Evolutionary conservation across 2,329 filamentous ascomycete genomes (phyloP), one percentile per base, ranked within the genome.

Genomic region (Xylariomycetidae sp.): DNA sequence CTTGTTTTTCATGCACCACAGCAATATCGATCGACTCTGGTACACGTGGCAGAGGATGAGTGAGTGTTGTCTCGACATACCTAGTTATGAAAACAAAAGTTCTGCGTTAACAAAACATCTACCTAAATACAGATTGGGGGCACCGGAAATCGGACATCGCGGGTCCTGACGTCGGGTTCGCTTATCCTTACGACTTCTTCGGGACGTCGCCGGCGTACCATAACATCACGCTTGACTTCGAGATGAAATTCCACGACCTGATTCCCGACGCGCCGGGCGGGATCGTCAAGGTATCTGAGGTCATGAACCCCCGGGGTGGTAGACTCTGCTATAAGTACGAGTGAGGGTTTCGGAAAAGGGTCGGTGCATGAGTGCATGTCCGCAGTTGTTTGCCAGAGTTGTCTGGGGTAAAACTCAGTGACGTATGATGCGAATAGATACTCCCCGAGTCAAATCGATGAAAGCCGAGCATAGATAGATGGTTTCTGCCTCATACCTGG

Each of bases 1-100:
- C 1, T 16, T 63, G 14, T 63, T 63, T 35, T 61, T 50, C 48
- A 12, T 61, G 34, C 56, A 58, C 38, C 53, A 51, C 37, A 35
- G 36, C 18, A 45, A 43, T 25, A 36, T 56, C 28, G 53, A 53
- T 36, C 42, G 44, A 9, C 25, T 49, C 8, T 53, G 50, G 53
- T 48, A 53, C 42, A 40, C 44, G 10, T 62, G 60, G 61, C 54
- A 61, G 34, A 33, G 6, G 37, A 40, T 43, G 34, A n/a, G 40
- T 29, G 15, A 28, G 20, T 14, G 5, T 16, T 5, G 14, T 25
- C 12, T n/a, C n/a, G n/a, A n/a, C n/a, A n/a, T n/a, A n/a, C n/a
- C n/a, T n/a, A n/a, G n/a, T n/a, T n/a, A n/a, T n/a, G n/a, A n/a
- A n/a, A n/a, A n/a, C n/a, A n/a, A n/a, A n/a, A n/a, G n/a, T n/a